Evolutionary conservation across 139 green algal genomes (phyloP).

Genomic region (Pseudopediastrum boryanum): DNA sequence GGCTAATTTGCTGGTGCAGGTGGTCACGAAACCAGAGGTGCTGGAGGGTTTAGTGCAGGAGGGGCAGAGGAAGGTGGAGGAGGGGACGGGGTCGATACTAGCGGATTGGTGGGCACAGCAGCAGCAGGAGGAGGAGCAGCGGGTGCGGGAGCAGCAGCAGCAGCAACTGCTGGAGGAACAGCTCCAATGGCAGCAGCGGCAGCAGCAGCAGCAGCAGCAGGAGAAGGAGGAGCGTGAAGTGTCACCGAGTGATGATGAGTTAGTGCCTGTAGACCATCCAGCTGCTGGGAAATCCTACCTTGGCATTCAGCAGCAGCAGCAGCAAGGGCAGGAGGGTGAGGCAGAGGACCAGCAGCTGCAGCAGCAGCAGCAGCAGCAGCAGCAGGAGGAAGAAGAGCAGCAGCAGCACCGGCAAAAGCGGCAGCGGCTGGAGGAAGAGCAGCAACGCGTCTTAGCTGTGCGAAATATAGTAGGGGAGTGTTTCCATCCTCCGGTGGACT

Average conservation of each 20-base stretch:
- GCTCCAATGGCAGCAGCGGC: neutral
- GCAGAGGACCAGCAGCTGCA: neutral
- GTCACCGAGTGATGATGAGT: neutral
- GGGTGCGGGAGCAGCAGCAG: neutral
- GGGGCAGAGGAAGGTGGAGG: constrained; percentile 1
- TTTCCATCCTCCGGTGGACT: neutral
- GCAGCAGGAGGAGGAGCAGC: neutral
- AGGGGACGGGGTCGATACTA: neutral
- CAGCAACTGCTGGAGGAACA: neutral
- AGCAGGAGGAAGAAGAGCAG: neutral
- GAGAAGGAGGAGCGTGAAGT: neutral
- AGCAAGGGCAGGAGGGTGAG: neutral
- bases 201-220: constrained; percentile 30
- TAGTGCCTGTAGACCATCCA: neutral
- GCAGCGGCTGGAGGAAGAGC: neutral
- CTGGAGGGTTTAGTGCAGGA: constrained; percentile 8
- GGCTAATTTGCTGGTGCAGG: neutral
- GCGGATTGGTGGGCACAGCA: neutral
- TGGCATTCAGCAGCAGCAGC: constrained; percentile 4
- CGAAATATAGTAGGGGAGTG: neutral
- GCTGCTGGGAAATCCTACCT: too few species aligned
- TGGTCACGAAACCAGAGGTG: constrained; percentile 14
- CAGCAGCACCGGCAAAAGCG: neutral
- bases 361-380: neutral
- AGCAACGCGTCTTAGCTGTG: neutral